Evolutionary conservation across 2,329 filamentous ascomycete species (phyloP).

Genomic region (Alternaria rosae): DNA sequence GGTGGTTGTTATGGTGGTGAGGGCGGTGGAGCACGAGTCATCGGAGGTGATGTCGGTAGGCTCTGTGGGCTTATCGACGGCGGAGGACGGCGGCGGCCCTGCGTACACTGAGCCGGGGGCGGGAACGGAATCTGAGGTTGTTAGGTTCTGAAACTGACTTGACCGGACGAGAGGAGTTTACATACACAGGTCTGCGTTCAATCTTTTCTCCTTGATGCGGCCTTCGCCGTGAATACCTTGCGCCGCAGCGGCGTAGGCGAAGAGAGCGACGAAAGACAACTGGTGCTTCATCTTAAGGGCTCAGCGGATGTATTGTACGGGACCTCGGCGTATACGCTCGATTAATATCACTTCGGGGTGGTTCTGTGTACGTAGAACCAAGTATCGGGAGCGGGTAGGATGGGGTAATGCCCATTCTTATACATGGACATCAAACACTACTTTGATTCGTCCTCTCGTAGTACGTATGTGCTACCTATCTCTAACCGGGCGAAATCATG

Average conservation of each 20-base stretch:
- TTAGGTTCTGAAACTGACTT: background rate
- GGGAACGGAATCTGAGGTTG: background rate
- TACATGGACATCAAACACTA: background rate
- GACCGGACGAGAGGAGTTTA: background rate
- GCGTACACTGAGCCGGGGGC: background rate
- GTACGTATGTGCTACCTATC: background rate
- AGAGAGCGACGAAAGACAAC: constrained; percentile 41
- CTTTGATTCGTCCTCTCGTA: background rate
- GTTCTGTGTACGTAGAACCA: background rate
- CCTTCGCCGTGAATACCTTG: constrained; percentile 45
- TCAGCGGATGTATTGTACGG: background rate
- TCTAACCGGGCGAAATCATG: background rate
- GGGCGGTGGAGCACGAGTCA: background rate
- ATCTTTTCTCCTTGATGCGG: background rate
- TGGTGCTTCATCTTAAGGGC: constrained; percentile 35
- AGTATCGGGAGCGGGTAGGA: background rate
- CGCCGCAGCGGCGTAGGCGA: constrained; percentile 47
- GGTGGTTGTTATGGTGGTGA: background rate
- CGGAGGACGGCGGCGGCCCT: background rate
- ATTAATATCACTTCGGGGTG: background rate
- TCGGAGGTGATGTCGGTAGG: background rate
- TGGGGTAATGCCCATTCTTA: background rate
- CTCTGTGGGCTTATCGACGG: background rate
- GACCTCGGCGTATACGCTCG: background rate
- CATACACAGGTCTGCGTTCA: constrained; percentile 42